Evolutionary conservation across 1,284 basidiomycete species (phyloP).

Genomic region (Psilocybe mexicana): DNA sequence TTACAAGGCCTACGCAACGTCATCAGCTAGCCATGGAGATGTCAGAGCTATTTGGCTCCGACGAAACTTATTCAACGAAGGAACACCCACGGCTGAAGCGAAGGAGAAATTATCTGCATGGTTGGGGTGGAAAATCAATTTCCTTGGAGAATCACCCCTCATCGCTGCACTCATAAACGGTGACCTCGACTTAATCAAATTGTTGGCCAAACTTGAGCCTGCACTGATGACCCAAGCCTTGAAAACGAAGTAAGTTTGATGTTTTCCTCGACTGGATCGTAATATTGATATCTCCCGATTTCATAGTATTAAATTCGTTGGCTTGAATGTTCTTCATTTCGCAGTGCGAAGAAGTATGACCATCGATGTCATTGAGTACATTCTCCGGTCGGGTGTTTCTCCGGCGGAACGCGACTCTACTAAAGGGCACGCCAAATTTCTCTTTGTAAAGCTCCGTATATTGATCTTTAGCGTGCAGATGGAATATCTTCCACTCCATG

Average conservation of each 20-base stretch:
- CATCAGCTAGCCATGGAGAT: conserved; percentile 32
- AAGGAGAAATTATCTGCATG: conserved; percentile 41
- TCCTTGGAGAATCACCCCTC: conserved; percentile 50
- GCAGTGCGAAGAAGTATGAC: conserved; percentile 36
- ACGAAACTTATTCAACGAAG: conserved; percentile 3
- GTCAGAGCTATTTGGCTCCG: conserved; percentile 23
- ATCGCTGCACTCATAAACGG: conserved; percentile 40
- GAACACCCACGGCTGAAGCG: conserved; percentile 33
- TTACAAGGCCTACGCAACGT: conserved; percentile 45
- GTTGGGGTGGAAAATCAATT: conserved; percentile 49
- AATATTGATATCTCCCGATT: neutral
- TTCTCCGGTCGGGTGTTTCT: conserved; percentile 48
- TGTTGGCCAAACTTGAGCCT: conserved; percentile 41
- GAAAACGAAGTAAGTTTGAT: conserved; percentile 39
- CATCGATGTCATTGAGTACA: conserved; percentile 46
- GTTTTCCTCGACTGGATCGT: neutral
- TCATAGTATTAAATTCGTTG: conserved; percentile 45
- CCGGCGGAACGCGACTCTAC: conserved; percentile 40
- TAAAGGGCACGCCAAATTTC: conserved; percentile 39
- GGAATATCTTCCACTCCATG: conserved; percentile 56
- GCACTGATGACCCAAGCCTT: conserved; percentile 40
- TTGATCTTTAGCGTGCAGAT: conserved; percentile 34
- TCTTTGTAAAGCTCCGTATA: neutral
- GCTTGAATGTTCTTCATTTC: conserved; percentile 44
- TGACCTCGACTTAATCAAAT: conserved; percentile 40